Evolutionary conservation across 2,329 filamentous ascomycete species (phyloP), one percentile per base, ranked within the genome.

Genomic region (Lecanosticta acicola): DNA sequence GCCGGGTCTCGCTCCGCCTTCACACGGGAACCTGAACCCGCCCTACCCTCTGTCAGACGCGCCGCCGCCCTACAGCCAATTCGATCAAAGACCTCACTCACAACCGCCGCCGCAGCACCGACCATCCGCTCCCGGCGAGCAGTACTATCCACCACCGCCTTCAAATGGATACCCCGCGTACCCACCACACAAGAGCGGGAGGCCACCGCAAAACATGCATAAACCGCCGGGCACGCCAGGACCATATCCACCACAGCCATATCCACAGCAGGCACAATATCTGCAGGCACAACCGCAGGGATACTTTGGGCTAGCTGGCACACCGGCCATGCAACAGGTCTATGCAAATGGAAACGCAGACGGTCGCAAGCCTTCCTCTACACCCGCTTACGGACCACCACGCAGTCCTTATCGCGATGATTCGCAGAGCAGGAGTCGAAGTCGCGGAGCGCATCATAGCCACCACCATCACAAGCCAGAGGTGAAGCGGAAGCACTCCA

Each of bases 21-120:
- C 41, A 34, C 35, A 37, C 3, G 35, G 35, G 16, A 37, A 37
- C 18, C 35, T 19, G 9, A 37, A 37, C 35, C 35, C 35, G 19
- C 35, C 35, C 32, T 62, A 62, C 33, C 59, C 59, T 2, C 38
- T 62, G 35, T 58, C 55, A n/a, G 59, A 62, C 37, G 57, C 55
- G 2, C 59, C 59, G 17, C 59, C 59, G 29, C 59, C 59, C 33
- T 62, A 62, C 49, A 45, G 48, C 16, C 40, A 41, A 16, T 53
- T 53, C 32, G 34, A 47, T 8, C 44, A 32, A n/a, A 58, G 63
- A 49, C 53, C 59, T 16, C 58, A 56, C 34, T 55, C 55, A 17
- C 57, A 59, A 42, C 58, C 59, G 19, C 60, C 62, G 19, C 60
- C 62, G 13, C 56, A 55, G 11, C 50, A 56, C n/a, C 51, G 57